Evolutionary conservation across 2,329 filamentous ascomycete species (phyloP).

Genomic region (Colletotrichum tabaci): DNA sequence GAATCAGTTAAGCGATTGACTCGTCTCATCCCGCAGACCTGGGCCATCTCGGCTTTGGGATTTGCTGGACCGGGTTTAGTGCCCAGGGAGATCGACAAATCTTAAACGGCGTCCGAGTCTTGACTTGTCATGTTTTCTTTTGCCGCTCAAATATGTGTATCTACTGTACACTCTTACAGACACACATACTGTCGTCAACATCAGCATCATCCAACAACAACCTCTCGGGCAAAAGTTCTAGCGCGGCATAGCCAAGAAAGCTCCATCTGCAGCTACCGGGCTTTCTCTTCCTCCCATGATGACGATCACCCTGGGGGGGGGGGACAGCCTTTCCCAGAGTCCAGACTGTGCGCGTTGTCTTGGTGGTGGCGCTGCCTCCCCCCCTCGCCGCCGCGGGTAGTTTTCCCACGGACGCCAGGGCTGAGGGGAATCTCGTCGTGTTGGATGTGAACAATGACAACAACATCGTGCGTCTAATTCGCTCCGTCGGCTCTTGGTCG

Average conservation of each 20-base stretch:
- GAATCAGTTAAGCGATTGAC: conserved; percentile 4
- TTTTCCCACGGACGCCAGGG: background rate
- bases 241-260: conserved; percentile 1
- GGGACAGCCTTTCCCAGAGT: background rate
- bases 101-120: conserved; percentile 6
- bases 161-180: no score
- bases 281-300: background rate
- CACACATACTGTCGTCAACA: background rate
- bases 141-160: no score
- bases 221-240: background rate
- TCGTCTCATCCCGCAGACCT: conserved; percentile 8
- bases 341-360: conserved; percentile 4
- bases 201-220: background rate
- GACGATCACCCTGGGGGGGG: background rate
- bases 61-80: background rate
- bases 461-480: conserved; percentile 10
- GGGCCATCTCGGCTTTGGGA: conserved; percentile 6
- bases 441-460: background rate
- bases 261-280: conserved; percentile 14
- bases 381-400: background rate
- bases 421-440: background rate
- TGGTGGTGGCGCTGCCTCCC: background rate
- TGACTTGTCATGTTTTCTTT: conserved; percentile 3
- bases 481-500: conserved; percentile 5
- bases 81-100: conserved; percentile 10